Percentiles rank a stretch among this genome's conserved stretches.
Conservation (phyloP, 495 filamentous ascomycete genomes). For the Aspergillus leporis region DNA sequence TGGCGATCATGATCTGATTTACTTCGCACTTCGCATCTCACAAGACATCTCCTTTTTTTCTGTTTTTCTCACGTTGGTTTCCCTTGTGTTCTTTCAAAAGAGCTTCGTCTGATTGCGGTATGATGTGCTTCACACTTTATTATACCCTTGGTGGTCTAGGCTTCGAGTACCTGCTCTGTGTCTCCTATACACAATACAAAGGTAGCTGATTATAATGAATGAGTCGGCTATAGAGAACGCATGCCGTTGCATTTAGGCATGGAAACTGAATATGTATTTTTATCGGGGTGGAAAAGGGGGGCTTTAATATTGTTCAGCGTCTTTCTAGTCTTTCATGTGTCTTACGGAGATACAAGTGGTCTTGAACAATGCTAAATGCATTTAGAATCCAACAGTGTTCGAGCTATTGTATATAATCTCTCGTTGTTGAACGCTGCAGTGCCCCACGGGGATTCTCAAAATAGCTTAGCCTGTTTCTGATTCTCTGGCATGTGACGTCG, state of each 20-base stretch:
- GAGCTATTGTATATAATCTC: too few species aligned
- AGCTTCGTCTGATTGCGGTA: background rate
- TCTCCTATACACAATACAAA: background rate
- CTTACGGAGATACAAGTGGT: too few species aligned
- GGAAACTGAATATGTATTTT: background rate
- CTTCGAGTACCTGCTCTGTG: background rate
- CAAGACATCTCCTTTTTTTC: background rate
- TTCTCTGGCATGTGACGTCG: slow-evolving; percentile 17
- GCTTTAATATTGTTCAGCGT: background rate
- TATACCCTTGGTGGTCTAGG: slow-evolving; percentile 2
- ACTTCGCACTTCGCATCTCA: slow-evolving; percentile 5
- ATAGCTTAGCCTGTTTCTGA: slow-evolving; percentile 6
- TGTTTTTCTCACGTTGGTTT: background rate
- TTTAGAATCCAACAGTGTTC: too few species aligned
- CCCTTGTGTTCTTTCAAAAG: background rate
- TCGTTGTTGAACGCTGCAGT: too few species aligned
- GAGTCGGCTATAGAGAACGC: background rate
- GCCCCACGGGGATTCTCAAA: slow-evolving; percentile 8
- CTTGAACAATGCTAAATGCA: too few species aligned
- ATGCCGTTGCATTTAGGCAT: background rate
- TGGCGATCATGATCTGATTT: slow-evolving; percentile 10
- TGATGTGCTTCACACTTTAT: background rate
- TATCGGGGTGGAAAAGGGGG: too few species aligned
- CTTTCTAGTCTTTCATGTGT: background rate
- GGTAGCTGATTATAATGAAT: background rate